These are phyloP conservation scores for Penicillium capsulatum DNA, from an alignment of 2,329 filamentous ascomycete species.

Conservation along the genomic window DNA sequence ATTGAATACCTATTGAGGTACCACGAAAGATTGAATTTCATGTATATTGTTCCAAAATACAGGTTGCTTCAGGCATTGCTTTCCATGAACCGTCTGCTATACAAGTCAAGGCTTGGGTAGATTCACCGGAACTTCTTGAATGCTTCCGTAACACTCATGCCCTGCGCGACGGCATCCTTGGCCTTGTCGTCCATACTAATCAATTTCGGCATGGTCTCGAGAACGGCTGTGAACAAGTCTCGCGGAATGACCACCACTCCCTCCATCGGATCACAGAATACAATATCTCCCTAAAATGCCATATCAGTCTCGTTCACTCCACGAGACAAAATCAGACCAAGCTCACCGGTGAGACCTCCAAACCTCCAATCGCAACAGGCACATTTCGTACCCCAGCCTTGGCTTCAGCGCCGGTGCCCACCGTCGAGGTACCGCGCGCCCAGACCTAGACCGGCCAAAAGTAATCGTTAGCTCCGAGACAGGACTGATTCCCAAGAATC, in stretches of 20 bases:
- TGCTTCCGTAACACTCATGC: constrained; percentile 61
- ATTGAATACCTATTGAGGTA: constrained; percentile 22
- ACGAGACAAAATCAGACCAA: neutral
- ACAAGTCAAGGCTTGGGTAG: neutral
- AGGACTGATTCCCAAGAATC: neutral
- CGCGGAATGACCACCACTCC: constrained; percentile 66
- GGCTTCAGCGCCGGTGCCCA: constrained; percentile 45
- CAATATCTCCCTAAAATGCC: constrained; percentile 57
- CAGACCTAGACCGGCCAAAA: constrained; percentile 45
- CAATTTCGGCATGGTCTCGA: constrained; percentile 56
- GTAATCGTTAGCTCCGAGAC: neutral
- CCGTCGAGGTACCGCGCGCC: constrained; percentile 42
- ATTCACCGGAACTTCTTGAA: constrained; percentile 55
- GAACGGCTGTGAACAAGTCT: constrained; percentile 55
- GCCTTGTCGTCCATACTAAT: constrained; percentile 56
- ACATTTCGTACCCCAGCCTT: constrained; percentile 42
- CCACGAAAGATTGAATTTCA: constrained; percentile 15
- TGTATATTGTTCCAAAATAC: constrained; percentile 9
- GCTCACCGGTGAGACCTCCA: constrained; percentile 42
- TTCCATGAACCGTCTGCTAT: neutral
- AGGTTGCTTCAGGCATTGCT: neutral
- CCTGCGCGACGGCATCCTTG: constrained; percentile 61
- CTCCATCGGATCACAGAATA: constrained; percentile 66
- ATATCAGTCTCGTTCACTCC: neutral
- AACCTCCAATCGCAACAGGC: constrained; percentile 38